Evolutionary conservation across 2,329 filamentous ascomycete species (phyloP).

Genomic region (Aureobasidium lini): DNA sequence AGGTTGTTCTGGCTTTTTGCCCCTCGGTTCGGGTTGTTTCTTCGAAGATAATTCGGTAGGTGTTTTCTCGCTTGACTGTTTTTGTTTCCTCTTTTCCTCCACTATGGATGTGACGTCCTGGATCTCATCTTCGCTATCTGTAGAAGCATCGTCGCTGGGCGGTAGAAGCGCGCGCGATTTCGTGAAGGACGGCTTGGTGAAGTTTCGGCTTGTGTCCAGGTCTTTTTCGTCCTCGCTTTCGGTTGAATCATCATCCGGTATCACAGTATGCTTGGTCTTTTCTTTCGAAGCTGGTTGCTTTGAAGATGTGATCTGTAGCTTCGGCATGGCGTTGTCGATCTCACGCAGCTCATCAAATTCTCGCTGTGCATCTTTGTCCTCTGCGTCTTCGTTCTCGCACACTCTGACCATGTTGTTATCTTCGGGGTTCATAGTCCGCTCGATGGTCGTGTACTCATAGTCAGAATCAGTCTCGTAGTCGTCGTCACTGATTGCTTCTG

Average conservation of each 20-base stretch:
- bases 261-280: background rate
- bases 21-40: background rate
- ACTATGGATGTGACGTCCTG: background rate
- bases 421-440: conserved; percentile 55
- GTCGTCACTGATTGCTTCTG: conserved; percentile 33
- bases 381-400: conserved; percentile 53
- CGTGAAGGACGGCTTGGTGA: background rate
- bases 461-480: conserved; percentile 41
- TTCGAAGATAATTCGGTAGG: background rate
- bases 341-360: conserved; percentile 62
- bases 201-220: background rate
- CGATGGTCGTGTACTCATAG: conserved; percentile 54
- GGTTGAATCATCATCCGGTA: background rate
- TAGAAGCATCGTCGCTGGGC: background rate
- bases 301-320: background rate
- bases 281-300: background rate
- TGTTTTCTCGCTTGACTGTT: background rate
- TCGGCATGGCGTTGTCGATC: conserved; percentile 25
- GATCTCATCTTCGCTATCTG: conserved; percentile 7
- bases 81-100: background rate
- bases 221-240: conserved; percentile 3
- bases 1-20: background rate
- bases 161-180: background rate
- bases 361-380: conserved; percentile 51
- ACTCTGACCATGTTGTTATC: conserved; percentile 64